phyloP scores from a whole-genome alignment of 164 flowering plant genomes.

The Piper betle region DNA sequence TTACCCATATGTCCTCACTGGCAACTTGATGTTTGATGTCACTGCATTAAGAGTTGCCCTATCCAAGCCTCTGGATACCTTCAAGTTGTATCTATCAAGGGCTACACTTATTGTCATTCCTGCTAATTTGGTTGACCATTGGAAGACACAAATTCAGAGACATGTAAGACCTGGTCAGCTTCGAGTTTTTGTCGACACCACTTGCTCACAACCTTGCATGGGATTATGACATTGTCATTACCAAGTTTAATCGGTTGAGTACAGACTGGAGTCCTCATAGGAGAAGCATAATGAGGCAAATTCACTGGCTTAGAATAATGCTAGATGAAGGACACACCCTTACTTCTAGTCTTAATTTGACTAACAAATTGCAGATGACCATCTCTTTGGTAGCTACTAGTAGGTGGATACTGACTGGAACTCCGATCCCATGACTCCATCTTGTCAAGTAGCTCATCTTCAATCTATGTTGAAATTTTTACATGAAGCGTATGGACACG shows the following conservation, averaged over 20 bases:
- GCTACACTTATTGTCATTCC: constrained; percentile 92
- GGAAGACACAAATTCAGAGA: constrained; percentile 70
- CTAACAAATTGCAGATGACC: constrained; percentile 91
- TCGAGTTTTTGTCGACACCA: constrained; percentile 51
- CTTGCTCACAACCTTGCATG: constrained; percentile 73
- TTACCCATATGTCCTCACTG: constrained; percentile 44
- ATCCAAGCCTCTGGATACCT: constrained; percentile 54
- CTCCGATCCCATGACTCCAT: constrained; percentile 91
- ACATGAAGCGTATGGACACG: constrained; percentile 69
- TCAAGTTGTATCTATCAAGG: constrained; percentile 71
- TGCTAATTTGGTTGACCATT: constrained; percentile 81
- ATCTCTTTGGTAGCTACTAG: constrained; percentile 60
- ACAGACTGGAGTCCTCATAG: constrained; percentile 76
- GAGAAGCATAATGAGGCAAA: constrained; percentile 71
- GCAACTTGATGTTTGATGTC: constrained; percentile 60
- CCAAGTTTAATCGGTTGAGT: constrained; percentile 86
- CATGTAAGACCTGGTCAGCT: constrained; percentile 73
- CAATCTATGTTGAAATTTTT: constrained; percentile 83
- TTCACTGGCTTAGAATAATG: constrained; percentile 89
- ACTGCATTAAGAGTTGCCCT: constrained; percentile 70
- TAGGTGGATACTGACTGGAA: constrained; percentile 92
- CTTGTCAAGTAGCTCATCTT: constrained; percentile 83
- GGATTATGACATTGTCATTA: constrained; percentile 92
- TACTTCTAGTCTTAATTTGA: constrained; percentile 80
- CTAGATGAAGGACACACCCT: constrained; percentile 98